phyloP scores from a whole-genome alignment of 2,329 filamentous ascomycete species.

The Didymella glomerata region DNA sequence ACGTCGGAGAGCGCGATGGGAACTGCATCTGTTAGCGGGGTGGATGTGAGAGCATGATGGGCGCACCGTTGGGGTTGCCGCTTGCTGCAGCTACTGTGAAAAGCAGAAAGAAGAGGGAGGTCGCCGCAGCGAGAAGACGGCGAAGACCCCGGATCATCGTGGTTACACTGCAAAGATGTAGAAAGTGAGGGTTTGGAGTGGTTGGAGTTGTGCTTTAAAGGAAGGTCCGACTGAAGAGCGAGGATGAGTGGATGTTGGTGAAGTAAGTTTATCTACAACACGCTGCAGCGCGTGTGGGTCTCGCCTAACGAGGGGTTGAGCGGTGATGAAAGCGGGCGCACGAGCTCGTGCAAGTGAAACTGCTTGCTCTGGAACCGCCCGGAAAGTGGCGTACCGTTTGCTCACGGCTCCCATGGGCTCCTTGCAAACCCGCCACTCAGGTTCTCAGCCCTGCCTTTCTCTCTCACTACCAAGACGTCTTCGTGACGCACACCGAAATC shows the following conservation, averaged over 20 bases:
- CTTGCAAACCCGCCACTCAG: constrained; percentile 63
- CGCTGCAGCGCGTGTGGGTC: background rate
- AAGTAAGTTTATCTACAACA: background rate
- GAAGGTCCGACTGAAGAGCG: background rate
- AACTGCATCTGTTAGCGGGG: background rate
- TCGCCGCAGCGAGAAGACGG: background rate
- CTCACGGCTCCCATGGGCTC: constrained; percentile 63
- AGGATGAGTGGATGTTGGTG: constrained; percentile 1
- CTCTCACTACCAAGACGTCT: constrained; percentile 66
- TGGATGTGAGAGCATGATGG: fast-evolving
- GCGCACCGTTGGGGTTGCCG: background rate
- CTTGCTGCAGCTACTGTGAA: background rate
- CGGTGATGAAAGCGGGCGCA: background rate
- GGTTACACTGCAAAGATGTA: background rate
- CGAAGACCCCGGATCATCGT: background rate
- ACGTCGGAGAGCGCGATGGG: background rate
- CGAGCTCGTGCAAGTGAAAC: background rate
- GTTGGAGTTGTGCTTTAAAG: background rate
- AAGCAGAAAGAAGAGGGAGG: background rate
- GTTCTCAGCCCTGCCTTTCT: constrained; percentile 62
- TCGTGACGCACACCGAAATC: constrained; percentile 71
- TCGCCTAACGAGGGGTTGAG: background rate
- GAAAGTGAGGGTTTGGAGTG: background rate
- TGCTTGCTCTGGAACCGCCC: background rate
- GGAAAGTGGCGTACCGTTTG: background rate